Conservation (phyloP, 2,329 filamentous ascomycete species). For the Bipolaris victoriae region DNA sequence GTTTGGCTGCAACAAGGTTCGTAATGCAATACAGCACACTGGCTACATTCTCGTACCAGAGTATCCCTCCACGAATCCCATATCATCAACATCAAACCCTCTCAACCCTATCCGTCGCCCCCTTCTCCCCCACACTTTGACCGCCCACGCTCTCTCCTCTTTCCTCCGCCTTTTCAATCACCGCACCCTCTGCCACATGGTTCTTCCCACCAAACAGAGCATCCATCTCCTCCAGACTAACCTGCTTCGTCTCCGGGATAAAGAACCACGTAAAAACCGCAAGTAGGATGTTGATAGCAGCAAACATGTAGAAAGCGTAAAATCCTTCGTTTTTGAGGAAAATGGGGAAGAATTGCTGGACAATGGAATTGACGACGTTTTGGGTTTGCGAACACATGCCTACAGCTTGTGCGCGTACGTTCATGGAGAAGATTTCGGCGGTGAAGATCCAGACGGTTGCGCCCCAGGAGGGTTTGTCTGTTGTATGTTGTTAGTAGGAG, state of each 20-base stretch:
- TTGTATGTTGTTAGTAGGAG: conserved; percentile 28
- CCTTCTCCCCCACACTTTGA: conserved; percentile 31
- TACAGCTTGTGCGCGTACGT: conserved; percentile 73
- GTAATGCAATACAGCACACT: background rate
- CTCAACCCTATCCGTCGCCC: conserved; percentile 19
- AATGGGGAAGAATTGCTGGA: conserved; percentile 73
- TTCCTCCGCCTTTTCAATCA: conserved; percentile 52
- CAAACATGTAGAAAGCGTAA: conserved; percentile 64
- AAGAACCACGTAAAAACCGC: conserved; percentile 52
- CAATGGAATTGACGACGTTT: conserved; percentile 70
- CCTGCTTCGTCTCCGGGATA: conserved; percentile 53
- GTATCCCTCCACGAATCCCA: background rate
- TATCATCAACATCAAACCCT: background rate
- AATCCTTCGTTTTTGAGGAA: conserved; percentile 66
- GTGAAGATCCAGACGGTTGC: conserved; percentile 76
- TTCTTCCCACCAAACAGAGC: conserved; percentile 63
- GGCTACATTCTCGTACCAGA: background rate
- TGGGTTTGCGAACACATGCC: conserved; percentile 66
- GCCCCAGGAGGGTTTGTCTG: conserved; percentile 72
- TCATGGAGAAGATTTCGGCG: conserved; percentile 72
- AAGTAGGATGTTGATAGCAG: conserved; percentile 53
- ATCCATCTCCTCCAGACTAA: conserved; percentile 63
- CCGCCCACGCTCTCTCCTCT: conserved; percentile 30
- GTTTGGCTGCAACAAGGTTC: background rate
- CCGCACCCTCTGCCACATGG: conserved; percentile 61